Evolutionary conservation across 2,329 filamentous ascomycete genomes (phyloP).

Genomic region (Trichothecium roseum): DNA sequence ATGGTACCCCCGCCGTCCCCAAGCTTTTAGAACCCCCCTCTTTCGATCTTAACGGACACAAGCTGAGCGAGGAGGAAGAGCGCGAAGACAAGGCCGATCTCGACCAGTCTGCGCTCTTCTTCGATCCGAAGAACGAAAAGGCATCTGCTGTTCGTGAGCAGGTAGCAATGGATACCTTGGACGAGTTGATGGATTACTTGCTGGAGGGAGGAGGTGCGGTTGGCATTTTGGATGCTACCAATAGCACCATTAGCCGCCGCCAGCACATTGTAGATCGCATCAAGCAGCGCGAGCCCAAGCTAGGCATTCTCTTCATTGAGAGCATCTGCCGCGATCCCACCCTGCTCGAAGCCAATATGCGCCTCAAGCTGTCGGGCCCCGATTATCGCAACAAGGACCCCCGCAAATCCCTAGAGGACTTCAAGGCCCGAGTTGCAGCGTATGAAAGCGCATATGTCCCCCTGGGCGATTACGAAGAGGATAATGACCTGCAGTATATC

Average conservation of each 20-base stretch:
- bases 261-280: constrained; percentile 78
- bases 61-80: constrained; percentile 3
- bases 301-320: constrained; percentile 92
- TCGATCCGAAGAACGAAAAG: constrained; percentile 78
- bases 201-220: constrained; percentile 74
- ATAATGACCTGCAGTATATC: constrained; percentile 86
- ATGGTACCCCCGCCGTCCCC: constrained; percentile 13
- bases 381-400: constrained; percentile 96
- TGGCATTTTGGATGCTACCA: constrained; percentile 93
- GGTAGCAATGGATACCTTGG: constrained; percentile 82
- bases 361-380: constrained; percentile 86
- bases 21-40: constrained; percentile 25
- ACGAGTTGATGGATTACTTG: constrained; percentile 87
- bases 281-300: constrained; percentile 68
- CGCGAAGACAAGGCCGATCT: constrained; percentile 20
- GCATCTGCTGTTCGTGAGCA: constrained; percentile 81
- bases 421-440: constrained; percentile 81
- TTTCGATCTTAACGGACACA: constrained; percentile 21
- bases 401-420: constrained; percentile 71
- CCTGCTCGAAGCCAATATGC: constrained; percentile 92
- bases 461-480: constrained; percentile 82
- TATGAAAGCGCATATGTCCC: constrained; percentile 94
- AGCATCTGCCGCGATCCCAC: constrained; percentile 80
- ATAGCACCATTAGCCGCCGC: constrained; percentile 82
- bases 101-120: constrained; percentile 88